Evolutionary conservation across 73 alveolate species (phyloP).

Genomic region (Halteria grandinella): DNA sequence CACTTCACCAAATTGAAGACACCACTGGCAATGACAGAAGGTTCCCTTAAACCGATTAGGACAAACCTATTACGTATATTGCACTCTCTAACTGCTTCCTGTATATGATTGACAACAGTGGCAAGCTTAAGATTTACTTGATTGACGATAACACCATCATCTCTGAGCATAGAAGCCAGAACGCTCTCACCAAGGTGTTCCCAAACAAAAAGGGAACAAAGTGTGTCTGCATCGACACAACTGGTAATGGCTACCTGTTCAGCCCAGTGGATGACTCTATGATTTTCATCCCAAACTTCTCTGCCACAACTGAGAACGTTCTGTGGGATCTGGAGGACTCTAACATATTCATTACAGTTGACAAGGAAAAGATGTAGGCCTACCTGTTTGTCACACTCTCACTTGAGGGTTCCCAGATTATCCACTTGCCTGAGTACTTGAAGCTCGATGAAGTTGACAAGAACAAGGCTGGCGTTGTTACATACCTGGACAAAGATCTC

Average conservation of each 20-base stretch:
- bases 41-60: constrained; percentile 91
- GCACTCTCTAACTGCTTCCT: constrained; percentile 89
- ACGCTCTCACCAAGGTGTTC: constrained; percentile 77
- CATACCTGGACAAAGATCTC: constrained; percentile 85
- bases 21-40: constrained; percentile 63
- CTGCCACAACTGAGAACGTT: constrained; percentile 76
- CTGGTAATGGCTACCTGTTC: constrained; percentile 94
- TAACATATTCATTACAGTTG: constrained; percentile 86
- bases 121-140: constrained; percentile 86
- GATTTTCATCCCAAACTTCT: constrained; percentile 72
- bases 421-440: constrained; percentile 61
- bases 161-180: constrained; percentile 86
- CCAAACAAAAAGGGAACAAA: constrained; percentile 94
- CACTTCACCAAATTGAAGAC: constrained; percentile 86
- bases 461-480: constrained; percentile 74
- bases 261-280: constrained; percentile 94
- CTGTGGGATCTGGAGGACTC: constrained; percentile 95
- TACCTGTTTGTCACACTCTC: constrained; percentile 83
- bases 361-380: constrained; percentile 72
- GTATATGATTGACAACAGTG: constrained; percentile 83
- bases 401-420: constrained; percentile 85
- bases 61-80: constrained; percentile 82
- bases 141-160: constrained; percentile 84
- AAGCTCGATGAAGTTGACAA: constrained; percentile 89
- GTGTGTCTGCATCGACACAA: constrained; percentile 88